Base-by-base conservation (phyloP, 768 basidiomycete genomes). In the Lactarius psammicola region DNA sequence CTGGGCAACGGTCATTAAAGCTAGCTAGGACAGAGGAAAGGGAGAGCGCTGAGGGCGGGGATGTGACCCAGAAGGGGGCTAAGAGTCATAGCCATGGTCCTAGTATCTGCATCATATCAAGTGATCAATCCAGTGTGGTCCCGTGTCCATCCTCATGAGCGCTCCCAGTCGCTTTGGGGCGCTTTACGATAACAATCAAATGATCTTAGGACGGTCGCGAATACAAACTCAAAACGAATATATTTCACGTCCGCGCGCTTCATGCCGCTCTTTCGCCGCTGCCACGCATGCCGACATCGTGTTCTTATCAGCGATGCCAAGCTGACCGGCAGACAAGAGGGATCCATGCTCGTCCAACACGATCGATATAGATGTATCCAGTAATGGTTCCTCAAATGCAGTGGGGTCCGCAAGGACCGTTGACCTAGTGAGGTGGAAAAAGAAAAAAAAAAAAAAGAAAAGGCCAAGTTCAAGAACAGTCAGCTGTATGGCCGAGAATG, bases 371-470 rank as follows among this genome's bases (percentile, higher is more conserved):
- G 83, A 82, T 0, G 92, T 87, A 17, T 90, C 86, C 60, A 95
- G 83, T 8, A 97, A 80, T 0, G 92, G 90, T 69, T 94, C 89
- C 77, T 98, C 96, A 74, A 96, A 97, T 1, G 93, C 81, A 0
- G 93, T 90, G 0, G 94, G 92, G 75, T 98, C 96, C 0, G 87
- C 80, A 4, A 98, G 78, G 11, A 95, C 74, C 30, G 84, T 79
- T 57, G 83, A 82, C 36, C 89, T 91, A 70, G 49, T 46, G 5
- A 11, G 11, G 13, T 26, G 65, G 18, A 28, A n/a, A 36, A 66
- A 40, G 26, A 56, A 26, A 1, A n/a, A n/a, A n/a, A n/a, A n/a
- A n/a, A n/a, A n/a, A n/a, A n/a, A n/a, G n/a, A 59, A 15, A 49
- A 11, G 9, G 5, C 46, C 46, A 10, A 4, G 13, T 15, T 49